phyloP scores from a whole-genome alignment of 2,329 filamentous ascomycete genomes.

The Arthrinium phaeospermum region DNA sequence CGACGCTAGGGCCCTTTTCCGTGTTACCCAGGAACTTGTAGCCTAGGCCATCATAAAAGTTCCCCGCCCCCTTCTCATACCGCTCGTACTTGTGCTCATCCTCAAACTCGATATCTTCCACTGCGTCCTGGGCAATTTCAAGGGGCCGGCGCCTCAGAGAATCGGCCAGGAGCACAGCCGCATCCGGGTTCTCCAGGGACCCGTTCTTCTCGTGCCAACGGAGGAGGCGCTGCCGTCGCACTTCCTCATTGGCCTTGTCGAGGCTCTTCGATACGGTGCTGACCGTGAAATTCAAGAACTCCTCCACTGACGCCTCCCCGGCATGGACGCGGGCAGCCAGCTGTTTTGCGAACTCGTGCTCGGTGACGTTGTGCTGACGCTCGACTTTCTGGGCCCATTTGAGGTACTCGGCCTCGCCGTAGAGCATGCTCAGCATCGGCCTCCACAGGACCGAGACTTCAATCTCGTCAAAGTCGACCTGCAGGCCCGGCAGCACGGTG shows the following conservation, averaged over 20 bases:
- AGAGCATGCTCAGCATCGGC: constrained; percentile 25
- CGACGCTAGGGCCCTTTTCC: neutral
- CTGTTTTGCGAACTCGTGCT: neutral
- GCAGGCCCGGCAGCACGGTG: constrained; percentile 25
- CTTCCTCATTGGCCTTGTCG: neutral
- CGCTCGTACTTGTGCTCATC: neutral
- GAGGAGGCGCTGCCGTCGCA: neutral
- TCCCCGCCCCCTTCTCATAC: neutral
- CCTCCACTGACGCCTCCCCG: neutral
- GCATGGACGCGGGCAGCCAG: neutral
- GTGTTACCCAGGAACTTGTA: neutral
- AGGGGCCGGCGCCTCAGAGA: neutral
- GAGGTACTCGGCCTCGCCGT: constrained; percentile 27
- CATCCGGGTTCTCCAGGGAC: neutral
- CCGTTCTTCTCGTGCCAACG: neutral
- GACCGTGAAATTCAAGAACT: neutral
- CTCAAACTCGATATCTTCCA: neutral
- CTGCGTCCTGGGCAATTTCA: neutral
- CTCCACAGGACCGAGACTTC: constrained; percentile 25
- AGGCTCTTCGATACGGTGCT: neutral
- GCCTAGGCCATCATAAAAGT: neutral
- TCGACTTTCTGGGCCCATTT: constrained; percentile 26
- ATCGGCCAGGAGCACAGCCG: neutral
- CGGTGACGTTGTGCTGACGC: constrained; percentile 5
- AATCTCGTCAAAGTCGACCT: constrained; percentile 22